These are phyloP conservation scores for Gleditsia sinensis DNA, from an alignment of 306 rosid species.

Conservation along the genomic window DNA sequence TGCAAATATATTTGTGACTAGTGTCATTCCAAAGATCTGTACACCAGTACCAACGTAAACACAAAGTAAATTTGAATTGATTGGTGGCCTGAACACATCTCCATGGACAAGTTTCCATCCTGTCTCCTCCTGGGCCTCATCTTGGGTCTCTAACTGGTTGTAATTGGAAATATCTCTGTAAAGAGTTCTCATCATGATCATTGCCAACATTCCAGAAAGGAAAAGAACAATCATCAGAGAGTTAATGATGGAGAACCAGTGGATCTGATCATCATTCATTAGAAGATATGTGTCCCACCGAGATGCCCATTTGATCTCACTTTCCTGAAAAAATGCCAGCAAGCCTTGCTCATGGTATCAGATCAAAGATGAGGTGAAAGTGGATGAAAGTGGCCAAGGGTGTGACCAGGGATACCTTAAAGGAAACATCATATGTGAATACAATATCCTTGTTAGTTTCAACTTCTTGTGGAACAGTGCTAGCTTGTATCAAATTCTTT, in stretches of 20 bases:
- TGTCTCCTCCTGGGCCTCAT: constrained; percentile 81
- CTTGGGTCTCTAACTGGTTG: constrained; percentile 75
- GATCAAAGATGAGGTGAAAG: not conserved
- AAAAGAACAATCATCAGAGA: constrained; percentile 80
- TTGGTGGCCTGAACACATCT: constrained; percentile 73
- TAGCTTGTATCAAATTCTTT: constrained; percentile 58
- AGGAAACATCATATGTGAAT: constrained; percentile 72
- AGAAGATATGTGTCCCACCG: constrained; percentile 86
- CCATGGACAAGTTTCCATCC: constrained; percentile 85
- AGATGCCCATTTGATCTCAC: constrained; percentile 78
- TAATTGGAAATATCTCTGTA: constrained; percentile 76
- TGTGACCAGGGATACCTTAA: constrained; percentile 47
- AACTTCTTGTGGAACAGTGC: constrained; percentile 70
- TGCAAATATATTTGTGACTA: constrained; percentile 74
- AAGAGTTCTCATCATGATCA: constrained; percentile 83
- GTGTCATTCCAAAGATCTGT: constrained; percentile 76
- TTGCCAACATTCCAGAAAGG: constrained; percentile 84
- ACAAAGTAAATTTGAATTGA: constrained; percentile 66
- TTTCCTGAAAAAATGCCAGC: constrained; percentile 45
- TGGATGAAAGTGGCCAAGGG: not conserved
- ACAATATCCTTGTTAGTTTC: constrained; percentile 57
- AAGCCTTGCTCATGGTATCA: not conserved
- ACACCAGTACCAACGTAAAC: constrained; percentile 77
- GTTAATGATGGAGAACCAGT: constrained; percentile 76
- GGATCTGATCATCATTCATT: constrained; percentile 83